Percentiles rank a stretch among this genome's conserved stretches.
phyloP scores from a whole-genome alignment of 2,329 filamentous ascomycete genomes.

The Epichloe bromicola region DNA sequence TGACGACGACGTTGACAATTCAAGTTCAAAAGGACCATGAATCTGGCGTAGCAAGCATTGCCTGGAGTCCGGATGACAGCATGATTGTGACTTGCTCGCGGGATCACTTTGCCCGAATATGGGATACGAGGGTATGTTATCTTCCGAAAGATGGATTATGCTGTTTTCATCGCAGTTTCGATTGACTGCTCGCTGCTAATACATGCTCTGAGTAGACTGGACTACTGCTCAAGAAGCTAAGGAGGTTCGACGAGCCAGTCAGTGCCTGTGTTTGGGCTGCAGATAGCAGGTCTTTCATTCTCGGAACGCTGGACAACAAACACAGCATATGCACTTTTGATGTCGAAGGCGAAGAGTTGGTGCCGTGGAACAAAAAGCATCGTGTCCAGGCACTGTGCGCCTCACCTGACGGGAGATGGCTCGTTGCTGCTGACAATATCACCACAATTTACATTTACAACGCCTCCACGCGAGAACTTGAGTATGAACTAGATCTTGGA shows the following conservation, averaged over 20 bases:
- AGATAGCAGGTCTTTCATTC: constrained; percentile 64
- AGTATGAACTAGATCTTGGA: constrained; percentile 56
- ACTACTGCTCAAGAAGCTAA: constrained; percentile 46
- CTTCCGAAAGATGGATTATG: not conserved
- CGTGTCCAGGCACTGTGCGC: constrained; percentile 78
- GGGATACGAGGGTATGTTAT: constrained; percentile 52
- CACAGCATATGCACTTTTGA: constrained; percentile 60
- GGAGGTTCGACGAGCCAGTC: constrained; percentile 68
- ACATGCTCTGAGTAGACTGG: constrained; percentile 39
- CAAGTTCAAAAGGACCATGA: constrained; percentile 39
- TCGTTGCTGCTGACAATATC: constrained; percentile 65
- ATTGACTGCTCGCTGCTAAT: not conserved
- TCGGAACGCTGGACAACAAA: constrained; percentile 59
- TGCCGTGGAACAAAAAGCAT: constrained; percentile 56
- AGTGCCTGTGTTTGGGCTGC: constrained; percentile 83
- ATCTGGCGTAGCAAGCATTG: constrained; percentile 60
- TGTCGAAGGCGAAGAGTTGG: constrained; percentile 44
- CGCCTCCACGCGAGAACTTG: constrained; percentile 56
- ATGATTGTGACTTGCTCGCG: constrained; percentile 75
- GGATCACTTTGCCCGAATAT: constrained; percentile 62
- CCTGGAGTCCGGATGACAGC: constrained; percentile 86
- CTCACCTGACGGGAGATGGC: constrained; percentile 63
- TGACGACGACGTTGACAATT: constrained; percentile 44
- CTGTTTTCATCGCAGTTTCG: not conserved
- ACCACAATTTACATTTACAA: constrained; percentile 72